Evolutionary conservation across 148 eudicot species (phyloP), one percentile per base, ranked within the genome.

Genomic region (Euryodendron excelsum): DNA sequence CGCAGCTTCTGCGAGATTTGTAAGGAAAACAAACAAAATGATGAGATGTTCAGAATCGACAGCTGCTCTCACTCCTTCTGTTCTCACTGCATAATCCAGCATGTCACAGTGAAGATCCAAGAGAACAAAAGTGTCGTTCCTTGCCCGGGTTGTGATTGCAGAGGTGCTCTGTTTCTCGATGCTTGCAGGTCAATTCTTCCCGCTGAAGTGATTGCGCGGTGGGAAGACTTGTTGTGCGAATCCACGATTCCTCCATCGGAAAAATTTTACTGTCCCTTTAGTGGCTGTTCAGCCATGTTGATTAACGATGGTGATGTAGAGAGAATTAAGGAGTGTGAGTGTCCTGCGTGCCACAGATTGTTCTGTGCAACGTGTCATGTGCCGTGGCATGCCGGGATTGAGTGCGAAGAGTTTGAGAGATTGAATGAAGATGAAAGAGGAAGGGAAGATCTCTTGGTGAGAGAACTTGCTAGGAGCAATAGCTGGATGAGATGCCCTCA

Each of bases 341-440:
- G 94, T 21, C 92, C 91, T 0, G 31, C 69, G 2, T 92, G 94
- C 37, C 30, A 77, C 36, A 78, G 91, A 55, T 39, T 86, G 80
- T 87, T 92, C 48, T 92, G 94, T n/a, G 94, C 86, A 0, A 11
- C 30, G 69, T 90, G 97, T 69, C 66, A 71, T 12, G 90, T 89
- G 23, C 72, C 78, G 3, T 92, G 94, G 94, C 94, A 92, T 80
- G 65, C 12, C 3, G 93, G 85, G 1, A 5, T 89, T 13, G 56
- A 20, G 34, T 90, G 94, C 67, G 83, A 76, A 58, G 92, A 90
- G 85, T 87, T 82, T 78, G 33, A 61, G 83, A 70, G 30, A 13
- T 31, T 89, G 80, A 80, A 70, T 27, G 79, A 55, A 39, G 78
- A 80, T 6, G 89, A 84, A 47, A 84, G 87, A 58, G 85, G 64